These are phyloP conservation scores for Aspergillus quadricinctus DNA, from an alignment of 2,329 filamentous ascomycete genomes.

Conservation along the genomic window DNA sequence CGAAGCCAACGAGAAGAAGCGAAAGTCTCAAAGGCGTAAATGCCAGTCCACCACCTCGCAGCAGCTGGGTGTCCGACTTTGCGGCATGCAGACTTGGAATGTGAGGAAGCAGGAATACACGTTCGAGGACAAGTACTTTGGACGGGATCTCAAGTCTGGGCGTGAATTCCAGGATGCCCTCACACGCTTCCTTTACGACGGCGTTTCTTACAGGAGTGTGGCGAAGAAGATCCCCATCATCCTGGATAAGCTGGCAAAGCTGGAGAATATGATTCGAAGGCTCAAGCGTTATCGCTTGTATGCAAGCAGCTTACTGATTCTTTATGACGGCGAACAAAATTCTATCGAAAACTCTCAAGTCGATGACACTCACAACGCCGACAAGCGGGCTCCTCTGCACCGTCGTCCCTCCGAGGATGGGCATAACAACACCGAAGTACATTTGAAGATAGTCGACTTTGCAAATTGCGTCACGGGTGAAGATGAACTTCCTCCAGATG, in stretches of 20 bases:
- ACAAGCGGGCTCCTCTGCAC: conserved; percentile 30
- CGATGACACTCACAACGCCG: conserved; percentile 18
- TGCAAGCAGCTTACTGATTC: conserved; percentile 87
- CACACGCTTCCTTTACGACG: conserved; percentile 86
- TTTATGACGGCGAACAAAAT: conserved; percentile 75
- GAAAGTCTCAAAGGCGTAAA: conserved; percentile 86
- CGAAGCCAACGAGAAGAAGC: conserved; percentile 87
- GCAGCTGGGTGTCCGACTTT: conserved; percentile 86
- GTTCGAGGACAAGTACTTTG: conserved; percentile 99
- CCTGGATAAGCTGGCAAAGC: conserved; percentile 72
- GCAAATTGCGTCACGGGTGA: conserved; percentile 93
- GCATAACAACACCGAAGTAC: conserved; percentile 44
- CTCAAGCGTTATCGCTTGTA: conserved; percentile 90
- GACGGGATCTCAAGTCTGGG: conserved; percentile 80
- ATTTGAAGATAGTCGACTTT: conserved; percentile 97
- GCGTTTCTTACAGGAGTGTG: conserved; percentile 73
- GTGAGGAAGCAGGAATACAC: conserved; percentile 74
- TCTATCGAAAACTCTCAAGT: conserved; percentile 18
- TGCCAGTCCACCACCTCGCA: conserved; percentile 88
- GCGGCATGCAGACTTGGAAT: conserved; percentile 96
- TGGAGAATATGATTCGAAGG: conserved; percentile 77
- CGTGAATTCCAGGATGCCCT: conserved; percentile 84
- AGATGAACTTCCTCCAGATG: conserved; percentile 57
- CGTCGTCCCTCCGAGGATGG: conserved; percentile 33
- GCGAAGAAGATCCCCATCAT: conserved; percentile 83